Evolutionary conservation across 1,139 yeast genomes (phyloP).

Genomic region (Pichia inconspicua): DNA sequence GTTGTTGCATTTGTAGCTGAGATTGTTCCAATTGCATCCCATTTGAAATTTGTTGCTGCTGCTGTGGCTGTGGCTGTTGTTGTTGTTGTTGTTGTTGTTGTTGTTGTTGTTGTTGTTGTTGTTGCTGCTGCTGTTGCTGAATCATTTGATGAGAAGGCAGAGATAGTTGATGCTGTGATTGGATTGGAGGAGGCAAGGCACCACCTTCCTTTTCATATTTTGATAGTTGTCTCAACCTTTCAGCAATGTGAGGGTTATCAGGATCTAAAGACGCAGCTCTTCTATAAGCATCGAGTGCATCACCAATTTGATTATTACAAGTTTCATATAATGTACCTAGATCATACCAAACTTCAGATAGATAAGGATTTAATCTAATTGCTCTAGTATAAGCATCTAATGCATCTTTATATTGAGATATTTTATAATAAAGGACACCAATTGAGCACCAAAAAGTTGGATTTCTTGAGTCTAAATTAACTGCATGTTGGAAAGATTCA

Average conservation of each 20-base stretch:
- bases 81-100: slow-evolving; percentile 22
- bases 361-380: slow-evolving; percentile 87
- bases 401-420: slow-evolving; percentile 92
- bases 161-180: slow-evolving; percentile 37
- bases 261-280: slow-evolving; percentile 96
- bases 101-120: slow-evolving; percentile 26
- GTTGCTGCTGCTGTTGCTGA: slow-evolving; percentile 27
- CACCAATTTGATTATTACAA: slow-evolving; percentile 89
- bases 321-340: slow-evolving; percentile 94
- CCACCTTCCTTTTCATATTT: slow-evolving; percentile 72
- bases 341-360: slow-evolving; percentile 97
- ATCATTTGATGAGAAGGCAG: slow-evolving; percentile 29
- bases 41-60: background rate
- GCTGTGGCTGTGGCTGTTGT: background rate
- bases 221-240: slow-evolving; percentile 78
- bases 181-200: slow-evolving; percentile 55
- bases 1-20: background rate
- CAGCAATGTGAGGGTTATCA: slow-evolving; percentile 86
- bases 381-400: slow-evolving; percentile 96
- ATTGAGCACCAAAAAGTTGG: slow-evolving; percentile 99
- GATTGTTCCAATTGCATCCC: background rate
- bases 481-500: slow-evolving; percentile 98
- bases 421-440: slow-evolving; percentile 93
- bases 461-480: slow-evolving; percentile 88
- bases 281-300: slow-evolving; percentile 92